Base-by-base conservation (phyloP, 257 asterid species). In the Handroanthus guayacan region DNA sequence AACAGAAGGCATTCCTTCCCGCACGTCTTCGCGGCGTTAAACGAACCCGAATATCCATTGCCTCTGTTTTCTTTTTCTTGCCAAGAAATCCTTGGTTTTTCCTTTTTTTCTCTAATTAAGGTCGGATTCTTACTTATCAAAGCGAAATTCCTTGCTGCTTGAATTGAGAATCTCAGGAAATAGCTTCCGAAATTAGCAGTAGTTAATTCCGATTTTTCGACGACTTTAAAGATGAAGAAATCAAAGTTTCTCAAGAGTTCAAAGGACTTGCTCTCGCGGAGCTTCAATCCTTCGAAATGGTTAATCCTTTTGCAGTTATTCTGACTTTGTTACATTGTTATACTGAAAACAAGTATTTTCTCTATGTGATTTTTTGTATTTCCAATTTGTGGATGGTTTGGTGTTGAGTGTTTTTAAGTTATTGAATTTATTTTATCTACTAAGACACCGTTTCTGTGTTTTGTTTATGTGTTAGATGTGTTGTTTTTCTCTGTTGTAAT, bases 251-350 rank as follows among this genome's bases (percentile, higher is more conserved):
- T 91, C 71, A 87, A 83, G 81, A 86, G 78, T 41, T 88, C 96
- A 1, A 89, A 89, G 80, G 96, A 89, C 54, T 77, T 88, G 87
- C 86, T 93, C 57, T 84, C 88, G 51, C 83, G 84, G 80, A 85
- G 93, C 90, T 93, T 93, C 86, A 91, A 89, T 72, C 86, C 98
- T 66, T 82, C 92, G n/a, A 93, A 91, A 84, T 93, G 96, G 98
- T 93, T 77, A 60, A 4, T 74, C 13, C 20, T 25, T 56, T 16
- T 45, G n/a, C 31, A 45, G n/a, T 55, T 55, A 60, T 63, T 12
- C 20, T 9, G 1, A 58, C 62, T 11, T 47, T 58, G 38, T 1
- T 56, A 17, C 13, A 6, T 13, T 16, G 54, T 45, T 6, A 31
- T 10, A 39, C 12, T 13, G 1, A 3, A 25, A 4, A 5, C 2